Conservation (phyloP, 768 basidiomycete species). For the Naganishia vishniacii region DNA sequence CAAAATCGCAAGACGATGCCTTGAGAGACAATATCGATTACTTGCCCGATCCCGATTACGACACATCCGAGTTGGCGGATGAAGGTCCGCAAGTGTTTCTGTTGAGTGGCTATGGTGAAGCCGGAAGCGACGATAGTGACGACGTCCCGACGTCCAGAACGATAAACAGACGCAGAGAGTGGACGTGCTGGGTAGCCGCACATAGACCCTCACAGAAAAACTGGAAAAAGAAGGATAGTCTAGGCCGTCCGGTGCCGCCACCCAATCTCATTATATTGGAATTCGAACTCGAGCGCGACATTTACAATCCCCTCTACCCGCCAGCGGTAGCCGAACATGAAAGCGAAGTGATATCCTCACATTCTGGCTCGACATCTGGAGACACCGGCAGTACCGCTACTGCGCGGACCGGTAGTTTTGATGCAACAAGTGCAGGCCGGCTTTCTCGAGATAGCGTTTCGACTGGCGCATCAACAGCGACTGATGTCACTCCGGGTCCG, state of each 20-base stretch:
- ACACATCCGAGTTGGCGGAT: constrained; percentile 52
- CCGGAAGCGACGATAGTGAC: constrained; percentile 52
- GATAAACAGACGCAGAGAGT: constrained; percentile 37
- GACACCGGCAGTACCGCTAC: constrained; percentile 3
- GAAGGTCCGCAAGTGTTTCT: constrained; percentile 54
- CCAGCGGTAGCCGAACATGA: constrained; percentile 14
- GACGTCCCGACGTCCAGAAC: constrained; percentile 28
- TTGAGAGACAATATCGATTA: constrained; percentile 72
- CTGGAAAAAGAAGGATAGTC: constrained; percentile 36
- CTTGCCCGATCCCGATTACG: constrained; percentile 55
- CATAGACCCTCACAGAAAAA: constrained; percentile 43
- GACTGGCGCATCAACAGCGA: not conserved
- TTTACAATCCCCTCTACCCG: constrained; percentile 65
- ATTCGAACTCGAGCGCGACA: constrained; percentile 70
- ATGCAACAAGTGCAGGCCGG: not conserved
- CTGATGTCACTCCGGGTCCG: constrained; percentile 7
- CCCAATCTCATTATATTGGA: constrained; percentile 63
- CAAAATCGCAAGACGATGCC: constrained; percentile 60
- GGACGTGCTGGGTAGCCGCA: constrained; percentile 49
- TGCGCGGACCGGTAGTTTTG: not conserved
- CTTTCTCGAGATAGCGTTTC: not conserved
- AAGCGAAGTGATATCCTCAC: constrained; percentile 23
- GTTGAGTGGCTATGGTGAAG: constrained; percentile 65
- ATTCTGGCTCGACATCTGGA: constrained; percentile 30
- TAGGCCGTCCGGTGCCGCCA: constrained; percentile 55